phyloP scores from a whole-genome alignment of 1,284 basidiomycete species.

The Melampsora larici-populina region DNA sequence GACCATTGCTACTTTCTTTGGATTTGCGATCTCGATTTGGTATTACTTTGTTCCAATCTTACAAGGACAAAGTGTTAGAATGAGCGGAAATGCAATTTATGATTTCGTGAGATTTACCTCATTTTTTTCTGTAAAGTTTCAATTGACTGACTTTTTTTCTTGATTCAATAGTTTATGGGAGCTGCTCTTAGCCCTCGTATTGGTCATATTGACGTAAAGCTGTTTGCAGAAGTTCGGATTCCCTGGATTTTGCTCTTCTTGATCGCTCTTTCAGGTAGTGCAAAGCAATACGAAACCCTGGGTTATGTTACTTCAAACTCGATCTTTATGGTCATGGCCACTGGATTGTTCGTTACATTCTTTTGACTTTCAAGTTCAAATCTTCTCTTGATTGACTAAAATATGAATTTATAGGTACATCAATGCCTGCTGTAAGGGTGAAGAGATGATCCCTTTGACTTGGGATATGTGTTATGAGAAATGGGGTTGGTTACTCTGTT shows the following conservation, averaged over 20 bases:
- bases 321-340: slow-evolving; percentile 93
- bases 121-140: neutral
- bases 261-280: slow-evolving; percentile 82
- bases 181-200: slow-evolving; percentile 89
- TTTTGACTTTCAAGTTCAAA: slow-evolving; percentile 7
- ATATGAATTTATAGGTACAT: slow-evolving; percentile 58
- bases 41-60: slow-evolving; percentile 74
- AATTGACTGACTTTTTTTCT: neutral
- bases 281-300: slow-evolving; percentile 89
- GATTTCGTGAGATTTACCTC: slow-evolving; percentile 47
- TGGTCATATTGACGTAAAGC: slow-evolving; percentile 91
- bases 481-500: slow-evolving; percentile 55
- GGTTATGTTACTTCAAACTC: slow-evolving; percentile 95
- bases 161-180: slow-evolving; percentile 68
- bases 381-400: slow-evolving; percentile 63
- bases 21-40: slow-evolving; percentile 74
- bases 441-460: slow-evolving; percentile 95
- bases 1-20: slow-evolving; percentile 90
- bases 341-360: slow-evolving; percentile 66
- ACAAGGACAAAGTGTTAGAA: slow-evolving; percentile 73
- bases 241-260: slow-evolving; percentile 97
- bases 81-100: slow-evolving; percentile 86
- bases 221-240: slow-evolving; percentile 98
- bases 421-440: slow-evolving; percentile 49
- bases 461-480: slow-evolving; percentile 99